Conservation (phyloP, 495 filamentous ascomycete species). For the Cercophora scortea region DNA sequence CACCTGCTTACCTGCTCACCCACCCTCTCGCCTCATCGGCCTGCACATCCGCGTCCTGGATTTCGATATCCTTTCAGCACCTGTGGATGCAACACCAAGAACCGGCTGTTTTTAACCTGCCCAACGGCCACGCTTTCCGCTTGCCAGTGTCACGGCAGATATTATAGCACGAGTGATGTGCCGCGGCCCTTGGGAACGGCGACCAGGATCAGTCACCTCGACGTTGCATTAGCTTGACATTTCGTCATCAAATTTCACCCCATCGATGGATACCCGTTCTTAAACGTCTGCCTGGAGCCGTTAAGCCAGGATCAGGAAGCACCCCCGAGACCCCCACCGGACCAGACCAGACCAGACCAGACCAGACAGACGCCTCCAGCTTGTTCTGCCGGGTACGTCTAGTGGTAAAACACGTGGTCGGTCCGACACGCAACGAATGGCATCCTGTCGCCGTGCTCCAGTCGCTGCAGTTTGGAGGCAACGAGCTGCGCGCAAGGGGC, state of each 20-base stretch:
- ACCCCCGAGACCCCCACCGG: no score
- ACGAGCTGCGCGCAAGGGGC: no score
- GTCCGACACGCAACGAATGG: background rate
- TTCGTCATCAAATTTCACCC: conserved; percentile 1
- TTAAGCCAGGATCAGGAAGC: background rate
- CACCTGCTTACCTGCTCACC: background rate
- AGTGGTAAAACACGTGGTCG: conserved; percentile 3
- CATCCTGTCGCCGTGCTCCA: background rate
- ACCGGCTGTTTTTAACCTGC: background rate
- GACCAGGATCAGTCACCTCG: background rate
- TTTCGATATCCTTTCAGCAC: no score
- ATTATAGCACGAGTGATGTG: background rate
- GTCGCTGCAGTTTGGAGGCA: no score
- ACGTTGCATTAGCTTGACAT: background rate
- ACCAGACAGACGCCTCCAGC: background rate
- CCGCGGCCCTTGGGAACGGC: background rate
- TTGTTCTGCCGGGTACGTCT: background rate
- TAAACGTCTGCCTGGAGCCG: conserved; percentile 8
- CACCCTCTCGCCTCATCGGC: no score
- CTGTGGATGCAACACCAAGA: background rate
- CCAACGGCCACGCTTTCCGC: background rate
- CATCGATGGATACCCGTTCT: background rate
- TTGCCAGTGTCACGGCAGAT: background rate
- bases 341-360: background rate
- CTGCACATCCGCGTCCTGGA: no score